Conservation (phyloP, 345 rosid species). For the Lepidium africanum region DNA sequence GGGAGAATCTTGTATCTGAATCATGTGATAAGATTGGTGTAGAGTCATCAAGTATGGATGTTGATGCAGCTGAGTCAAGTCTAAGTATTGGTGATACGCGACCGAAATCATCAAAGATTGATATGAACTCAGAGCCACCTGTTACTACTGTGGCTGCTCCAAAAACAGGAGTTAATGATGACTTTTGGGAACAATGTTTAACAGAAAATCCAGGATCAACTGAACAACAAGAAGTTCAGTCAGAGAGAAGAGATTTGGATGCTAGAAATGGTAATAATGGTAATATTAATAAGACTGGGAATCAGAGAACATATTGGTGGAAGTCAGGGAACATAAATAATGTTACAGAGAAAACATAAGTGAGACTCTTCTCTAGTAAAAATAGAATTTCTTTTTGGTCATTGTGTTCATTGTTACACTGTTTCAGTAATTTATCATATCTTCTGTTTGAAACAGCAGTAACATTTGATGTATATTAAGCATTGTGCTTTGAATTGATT, state of each 20-base stretch:
- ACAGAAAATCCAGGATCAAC: constrained; percentile 90
- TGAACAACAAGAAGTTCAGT: constrained; percentile 61
- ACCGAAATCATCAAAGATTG: constrained; percentile 58
- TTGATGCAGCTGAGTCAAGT: constrained; percentile 55
- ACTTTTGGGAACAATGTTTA: constrained; percentile 94
- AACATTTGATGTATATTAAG: background rate
- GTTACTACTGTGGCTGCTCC: constrained; percentile 29
- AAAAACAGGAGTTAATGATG: constrained; percentile 71
- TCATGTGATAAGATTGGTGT: constrained; percentile 21
- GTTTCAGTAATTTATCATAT: background rate
- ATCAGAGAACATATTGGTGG: constrained; percentile 63
- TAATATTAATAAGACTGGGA: constrained; percentile 40
- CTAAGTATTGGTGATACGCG: constrained; percentile 36
- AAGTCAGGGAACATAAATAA: constrained; percentile 53
- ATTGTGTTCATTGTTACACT: constrained; percentile 1
- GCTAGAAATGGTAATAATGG: constrained; percentile 27
- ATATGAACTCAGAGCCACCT: constrained; percentile 89
- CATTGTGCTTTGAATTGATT: background rate
- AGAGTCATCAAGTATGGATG: constrained; percentile 25
- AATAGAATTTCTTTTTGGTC: background rate
- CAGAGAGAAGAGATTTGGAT: constrained; percentile 55
- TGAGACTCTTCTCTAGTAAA: background rate
- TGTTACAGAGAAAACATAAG: constrained; percentile 50
- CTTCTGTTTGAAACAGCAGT: background rate
- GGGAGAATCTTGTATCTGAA: constrained; percentile 57